phyloP scores from a whole-genome alignment of 768 basidiomycete species.

The Austroboletus eburneus region DNA sequence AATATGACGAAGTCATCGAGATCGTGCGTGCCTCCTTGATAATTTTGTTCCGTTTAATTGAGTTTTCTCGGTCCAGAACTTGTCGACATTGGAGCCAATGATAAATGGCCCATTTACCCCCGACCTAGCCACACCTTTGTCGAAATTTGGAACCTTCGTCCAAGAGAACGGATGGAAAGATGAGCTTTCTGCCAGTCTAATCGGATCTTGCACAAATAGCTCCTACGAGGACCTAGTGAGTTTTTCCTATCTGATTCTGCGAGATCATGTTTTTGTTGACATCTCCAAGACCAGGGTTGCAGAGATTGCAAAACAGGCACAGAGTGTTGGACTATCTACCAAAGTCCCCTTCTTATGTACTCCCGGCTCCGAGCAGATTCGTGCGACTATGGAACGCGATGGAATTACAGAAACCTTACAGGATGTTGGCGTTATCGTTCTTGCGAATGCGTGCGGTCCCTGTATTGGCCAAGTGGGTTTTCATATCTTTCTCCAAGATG shows the following conservation, averaged over 20 bases:
- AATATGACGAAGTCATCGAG: conserved; percentile 94
- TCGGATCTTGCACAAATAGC: conserved; percentile 99
- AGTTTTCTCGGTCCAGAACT: conserved; percentile 48
- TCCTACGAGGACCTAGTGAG: conserved; percentile 93
- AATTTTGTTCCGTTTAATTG: neutral
- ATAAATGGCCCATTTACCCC: conserved; percentile 98
- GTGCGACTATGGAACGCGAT: conserved; percentile 96
- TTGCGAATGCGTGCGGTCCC: conserved; percentile 98
- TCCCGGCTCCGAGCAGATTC: conserved; percentile 92
- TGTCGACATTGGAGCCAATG: conserved; percentile 85
- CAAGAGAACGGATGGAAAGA: conserved; percentile 90
- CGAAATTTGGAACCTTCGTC: conserved; percentile 78
- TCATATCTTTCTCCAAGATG: neutral
- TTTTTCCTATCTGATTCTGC: neutral
- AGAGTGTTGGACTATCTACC: conserved; percentile 71
- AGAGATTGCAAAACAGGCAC: conserved; percentile 86
- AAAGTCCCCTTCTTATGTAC: conserved; percentile 88
- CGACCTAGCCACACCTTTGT: conserved; percentile 90
- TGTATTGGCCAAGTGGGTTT: conserved; percentile 86
- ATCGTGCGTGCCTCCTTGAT: conserved; percentile 53
- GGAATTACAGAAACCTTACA: conserved; percentile 76
- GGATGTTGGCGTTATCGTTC: conserved; percentile 87
- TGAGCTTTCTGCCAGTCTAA: conserved; percentile 84
- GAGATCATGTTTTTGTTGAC: neutral
- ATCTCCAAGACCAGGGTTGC: conserved; percentile 77